phyloP scores from a whole-genome alignment of 2,329 filamentous ascomycete genomes.

The Pleochaeta shiraiana region DNA sequence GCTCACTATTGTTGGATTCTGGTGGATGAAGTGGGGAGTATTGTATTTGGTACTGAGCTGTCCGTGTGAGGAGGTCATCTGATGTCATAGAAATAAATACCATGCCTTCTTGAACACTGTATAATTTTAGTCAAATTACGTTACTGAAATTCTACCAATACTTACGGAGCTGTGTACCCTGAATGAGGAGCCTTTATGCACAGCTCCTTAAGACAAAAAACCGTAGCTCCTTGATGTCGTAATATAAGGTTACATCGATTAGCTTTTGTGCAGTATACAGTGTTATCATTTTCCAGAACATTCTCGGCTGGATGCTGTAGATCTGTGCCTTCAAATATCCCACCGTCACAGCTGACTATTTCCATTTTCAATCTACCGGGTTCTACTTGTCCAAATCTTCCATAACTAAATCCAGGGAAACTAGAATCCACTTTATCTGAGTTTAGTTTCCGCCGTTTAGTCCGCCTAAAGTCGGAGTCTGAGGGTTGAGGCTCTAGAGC shows the following conservation, averaged over 20 bases:
- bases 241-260: conserved; percentile 73
- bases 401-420: conserved; percentile 50
- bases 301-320: conserved; percentile 48
- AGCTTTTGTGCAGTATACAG: conserved; percentile 80
- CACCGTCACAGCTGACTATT: conserved; percentile 74
- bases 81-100: conserved; percentile 76
- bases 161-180: conserved; percentile 74
- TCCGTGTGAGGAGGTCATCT: conserved; percentile 51
- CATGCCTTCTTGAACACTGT: conserved; percentile 71
- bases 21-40: conserved; percentile 22
- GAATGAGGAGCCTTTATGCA: conserved; percentile 65
- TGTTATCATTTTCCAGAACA: conserved; percentile 58
- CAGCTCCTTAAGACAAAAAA: conserved; percentile 68
- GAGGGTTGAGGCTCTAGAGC: conserved; percentile 11
- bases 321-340: conserved; percentile 39
- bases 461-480: conserved; percentile 27
- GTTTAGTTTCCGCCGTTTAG: conserved; percentile 51
- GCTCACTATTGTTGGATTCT: conserved; percentile 15
- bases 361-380: conserved; percentile 68
- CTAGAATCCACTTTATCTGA: conserved; percentile 29
- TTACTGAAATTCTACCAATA: neutral
- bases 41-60: conserved; percentile 53
- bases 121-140: conserved; percentile 9
- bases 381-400: conserved; percentile 70
- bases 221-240: conserved; percentile 55